Evolutionary conservation across 2,329 filamentous ascomycete genomes (phyloP).

Genomic region (Cladosporium oxysporum): DNA sequence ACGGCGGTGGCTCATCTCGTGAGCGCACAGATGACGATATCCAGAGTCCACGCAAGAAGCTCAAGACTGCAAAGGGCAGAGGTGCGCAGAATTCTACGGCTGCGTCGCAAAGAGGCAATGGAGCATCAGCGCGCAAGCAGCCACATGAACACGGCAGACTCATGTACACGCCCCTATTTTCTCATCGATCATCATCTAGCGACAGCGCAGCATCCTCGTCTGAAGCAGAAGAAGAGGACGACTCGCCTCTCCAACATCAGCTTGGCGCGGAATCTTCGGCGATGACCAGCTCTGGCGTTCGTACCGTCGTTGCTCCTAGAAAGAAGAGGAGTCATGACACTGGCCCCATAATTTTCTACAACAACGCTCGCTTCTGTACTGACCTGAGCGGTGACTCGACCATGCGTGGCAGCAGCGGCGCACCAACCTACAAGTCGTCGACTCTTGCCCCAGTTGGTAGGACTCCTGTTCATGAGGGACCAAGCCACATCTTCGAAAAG

Average conservation of each 20-base stretch:
- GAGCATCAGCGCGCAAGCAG: slow-evolving; percentile 12
- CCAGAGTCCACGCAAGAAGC: slow-evolving; percentile 32
- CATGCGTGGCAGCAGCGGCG: slow-evolving; percentile 14
- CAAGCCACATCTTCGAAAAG: slow-evolving; percentile 29
- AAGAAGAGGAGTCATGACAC: slow-evolving; percentile 54
- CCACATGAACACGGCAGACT: slow-evolving; percentile 38
- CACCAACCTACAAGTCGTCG: background rate
- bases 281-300: slow-evolving; percentile 49
- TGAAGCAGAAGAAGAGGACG: slow-evolving; percentile 36
- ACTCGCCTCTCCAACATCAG: slow-evolving; percentile 34
- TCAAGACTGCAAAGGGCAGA: slow-evolving; percentile 29
- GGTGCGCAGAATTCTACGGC: background rate
- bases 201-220: slow-evolving; percentile 42
- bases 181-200: slow-evolving; percentile 46
- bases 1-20: slow-evolving; percentile 40
- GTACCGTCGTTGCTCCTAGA: slow-evolving; percentile 43
- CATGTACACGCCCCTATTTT: slow-evolving; percentile 52
- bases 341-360: slow-evolving; percentile 83
- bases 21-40: slow-evolving; percentile 24
- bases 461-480: background rate
- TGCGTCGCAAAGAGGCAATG: slow-evolving; percentile 7
- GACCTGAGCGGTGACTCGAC: slow-evolving; percentile 70
- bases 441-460: slow-evolving; percentile 12
- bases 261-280: slow-evolving; percentile 42
- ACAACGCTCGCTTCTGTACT: slow-evolving; percentile 75